These are phyloP conservation scores for Entomortierella chlamydospora DNA, from an alignment of 192 early-diverging fungal species.

Conservation along the genomic window DNA sequence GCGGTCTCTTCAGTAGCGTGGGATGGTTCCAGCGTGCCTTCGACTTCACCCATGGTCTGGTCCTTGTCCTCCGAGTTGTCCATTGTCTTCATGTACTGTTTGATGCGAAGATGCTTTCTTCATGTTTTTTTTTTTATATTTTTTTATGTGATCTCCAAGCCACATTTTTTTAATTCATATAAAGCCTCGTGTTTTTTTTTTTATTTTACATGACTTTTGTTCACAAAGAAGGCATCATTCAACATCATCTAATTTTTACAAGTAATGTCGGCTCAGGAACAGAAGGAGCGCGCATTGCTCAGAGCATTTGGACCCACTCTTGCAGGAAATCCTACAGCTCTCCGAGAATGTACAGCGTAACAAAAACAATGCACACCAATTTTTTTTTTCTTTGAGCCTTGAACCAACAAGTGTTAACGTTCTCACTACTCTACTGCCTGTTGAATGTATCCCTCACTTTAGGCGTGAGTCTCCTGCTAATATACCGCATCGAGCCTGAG, in stretches of 20 bases:
- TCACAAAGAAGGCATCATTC: not conserved
- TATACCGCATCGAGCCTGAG: conserved; percentile 36
- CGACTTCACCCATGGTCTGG: not conserved
- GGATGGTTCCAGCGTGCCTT: not conserved
- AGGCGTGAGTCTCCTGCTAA: conserved; percentile 30
- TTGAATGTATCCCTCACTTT: too few relatives aligned
- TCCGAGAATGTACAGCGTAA: conserved; percentile 21
- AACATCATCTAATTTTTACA: not conserved
- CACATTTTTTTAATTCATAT: not conserved
- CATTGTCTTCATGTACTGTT: not conserved
- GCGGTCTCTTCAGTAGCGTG: not conserved
- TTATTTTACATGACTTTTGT: not conserved
- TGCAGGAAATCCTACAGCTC: conserved; percentile 7
- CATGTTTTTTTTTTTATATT: not conserved
- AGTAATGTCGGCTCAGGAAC: conserved; percentile 1
- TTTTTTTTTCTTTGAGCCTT: too few relatives aligned
- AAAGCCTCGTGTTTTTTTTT: not conserved
- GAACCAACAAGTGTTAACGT: too few relatives aligned
- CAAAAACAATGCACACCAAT: too few relatives aligned
- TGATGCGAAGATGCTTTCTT: not conserved
- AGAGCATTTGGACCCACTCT: conserved; percentile 18
- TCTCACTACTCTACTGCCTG: too few relatives aligned
- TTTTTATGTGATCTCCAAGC: not conserved
- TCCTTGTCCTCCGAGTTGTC: not conserved
- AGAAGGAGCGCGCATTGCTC: conserved; percentile 9